Conservation (phyloP, 2,329 filamentous ascomycete genomes). For the Aspergillus fructus region DNA sequence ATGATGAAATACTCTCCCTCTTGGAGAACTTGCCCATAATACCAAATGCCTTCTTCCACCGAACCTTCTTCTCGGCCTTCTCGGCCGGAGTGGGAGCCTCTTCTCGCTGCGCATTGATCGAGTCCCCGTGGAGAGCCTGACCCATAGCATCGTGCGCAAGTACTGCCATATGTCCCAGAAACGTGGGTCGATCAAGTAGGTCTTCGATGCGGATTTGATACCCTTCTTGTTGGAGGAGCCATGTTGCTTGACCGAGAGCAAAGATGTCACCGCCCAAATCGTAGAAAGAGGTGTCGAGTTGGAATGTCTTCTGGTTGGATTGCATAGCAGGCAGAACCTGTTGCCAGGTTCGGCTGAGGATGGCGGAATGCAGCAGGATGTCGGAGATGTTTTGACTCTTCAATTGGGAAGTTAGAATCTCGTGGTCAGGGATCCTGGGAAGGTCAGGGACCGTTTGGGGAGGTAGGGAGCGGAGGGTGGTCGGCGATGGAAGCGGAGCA, state of each 20-base stretch:
- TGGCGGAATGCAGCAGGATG: slow-evolving; percentile 39
- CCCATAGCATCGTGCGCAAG: slow-evolving; percentile 18
- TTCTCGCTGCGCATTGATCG: background rate
- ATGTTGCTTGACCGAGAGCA: slow-evolving; percentile 40
- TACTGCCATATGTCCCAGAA: slow-evolving; percentile 42
- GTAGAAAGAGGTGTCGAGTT: slow-evolving; percentile 43
- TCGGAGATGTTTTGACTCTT: slow-evolving; percentile 39
- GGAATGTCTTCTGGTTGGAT: slow-evolving; percentile 24
- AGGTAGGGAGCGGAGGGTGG: slow-evolving; percentile 31
- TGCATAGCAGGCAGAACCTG: slow-evolving; percentile 34
- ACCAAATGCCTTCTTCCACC: slow-evolving; percentile 6
- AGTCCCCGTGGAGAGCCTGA: background rate
- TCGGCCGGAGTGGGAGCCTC: background rate
- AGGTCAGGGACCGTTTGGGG: slow-evolving; percentile 31
- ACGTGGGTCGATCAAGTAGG: slow-evolving; percentile 40
- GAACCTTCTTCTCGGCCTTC: slow-evolving; percentile 7
- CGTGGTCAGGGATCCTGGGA: slow-evolving; percentile 19
- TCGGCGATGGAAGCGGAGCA: slow-evolving; percentile 32
- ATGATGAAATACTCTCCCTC: background rate
- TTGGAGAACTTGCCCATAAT: slow-evolving; percentile 5
- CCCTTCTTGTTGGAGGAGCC: slow-evolving; percentile 41
- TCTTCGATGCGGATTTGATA: slow-evolving; percentile 40
- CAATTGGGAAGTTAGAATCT: slow-evolving; percentile 36
- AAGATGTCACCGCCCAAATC: slow-evolving; percentile 44
- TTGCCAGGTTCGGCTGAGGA: slow-evolving; percentile 40